These are phyloP conservation scores for Mycena albidolilacea DNA, from an alignment of 768 basidiomycete genomes.

Conservation along the genomic window DNA sequence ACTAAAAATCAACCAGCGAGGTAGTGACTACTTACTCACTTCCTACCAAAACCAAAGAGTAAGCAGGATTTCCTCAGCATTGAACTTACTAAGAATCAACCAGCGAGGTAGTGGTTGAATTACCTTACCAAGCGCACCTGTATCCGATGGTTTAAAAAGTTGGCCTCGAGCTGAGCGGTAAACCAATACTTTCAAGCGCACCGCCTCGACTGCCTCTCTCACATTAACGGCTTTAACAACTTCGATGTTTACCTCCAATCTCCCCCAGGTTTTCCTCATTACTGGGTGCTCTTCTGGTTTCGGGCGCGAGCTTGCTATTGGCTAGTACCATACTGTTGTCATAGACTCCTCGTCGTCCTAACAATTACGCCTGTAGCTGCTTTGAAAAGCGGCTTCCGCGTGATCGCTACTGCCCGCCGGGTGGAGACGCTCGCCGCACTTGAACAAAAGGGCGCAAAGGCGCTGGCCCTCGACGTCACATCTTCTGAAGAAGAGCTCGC, in stretches of 20 bases:
- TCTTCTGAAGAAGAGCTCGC: conserved; percentile 19
- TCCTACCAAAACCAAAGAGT: too few relatives aligned
- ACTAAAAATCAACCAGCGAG: too few relatives aligned
- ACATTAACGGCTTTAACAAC: not conserved
- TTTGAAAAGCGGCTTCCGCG: conserved; percentile 14
- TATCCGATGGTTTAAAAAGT: too few relatives aligned
- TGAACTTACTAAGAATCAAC: too few relatives aligned
- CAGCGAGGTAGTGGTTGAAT: too few relatives aligned
- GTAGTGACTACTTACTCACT: too few relatives aligned
- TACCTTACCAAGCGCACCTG: too few relatives aligned
- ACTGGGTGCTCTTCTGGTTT: conserved; percentile 27
- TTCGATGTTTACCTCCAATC: not conserved
- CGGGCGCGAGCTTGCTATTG: conserved; percentile 17
- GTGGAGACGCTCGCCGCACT: not conserved
- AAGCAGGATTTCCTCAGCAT: too few relatives aligned
- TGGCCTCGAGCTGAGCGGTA: too few relatives aligned
- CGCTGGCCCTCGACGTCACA: conserved; percentile 11
- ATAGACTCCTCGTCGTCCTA: not conserved
- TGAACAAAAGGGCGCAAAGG: conserved; percentile 16
- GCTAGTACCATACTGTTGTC: not conserved
- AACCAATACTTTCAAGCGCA: too few relatives aligned
- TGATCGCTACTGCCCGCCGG: conserved; percentile 24
- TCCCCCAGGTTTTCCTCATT: conserved; percentile 20
- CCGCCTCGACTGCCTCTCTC: too few relatives aligned
- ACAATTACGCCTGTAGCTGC: conserved; percentile 13